These are phyloP conservation scores for Aspergillus sp. DNA, from an alignment of 2,329 filamentous ascomycete species.

Conservation along the genomic window DNA sequence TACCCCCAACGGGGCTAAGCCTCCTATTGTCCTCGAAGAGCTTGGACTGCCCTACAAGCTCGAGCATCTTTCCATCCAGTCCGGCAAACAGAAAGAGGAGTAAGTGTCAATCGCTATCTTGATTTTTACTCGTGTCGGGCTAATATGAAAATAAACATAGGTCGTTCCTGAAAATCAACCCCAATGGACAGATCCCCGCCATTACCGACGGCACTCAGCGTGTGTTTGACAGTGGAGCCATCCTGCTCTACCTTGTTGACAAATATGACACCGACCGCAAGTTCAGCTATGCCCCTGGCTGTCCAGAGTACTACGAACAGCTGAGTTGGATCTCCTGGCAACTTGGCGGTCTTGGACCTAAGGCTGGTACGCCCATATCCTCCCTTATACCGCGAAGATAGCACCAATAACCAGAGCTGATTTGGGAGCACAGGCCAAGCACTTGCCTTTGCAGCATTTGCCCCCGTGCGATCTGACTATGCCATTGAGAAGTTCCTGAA, in stretches of 20 bases:
- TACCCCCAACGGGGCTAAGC: background rate
- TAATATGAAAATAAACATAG: background rate
- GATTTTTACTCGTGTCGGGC: background rate
- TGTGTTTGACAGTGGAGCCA: conserved; percentile 1
- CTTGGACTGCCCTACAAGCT: background rate
- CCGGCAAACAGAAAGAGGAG: background rate
- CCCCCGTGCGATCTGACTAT: conserved; percentile 1
- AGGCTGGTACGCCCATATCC: background rate
- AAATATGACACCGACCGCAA: background rate
- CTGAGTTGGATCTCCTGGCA: conserved; percentile 5
- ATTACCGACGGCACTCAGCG: background rate
- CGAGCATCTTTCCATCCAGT: background rate
- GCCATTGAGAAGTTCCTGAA: background rate
- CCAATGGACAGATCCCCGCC: conserved; percentile 2
- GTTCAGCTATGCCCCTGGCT: background rate
- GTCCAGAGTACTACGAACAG: conserved; percentile 1
- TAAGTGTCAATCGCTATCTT: background rate
- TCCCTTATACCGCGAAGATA: too few species aligned
- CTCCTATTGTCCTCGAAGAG: background rate
- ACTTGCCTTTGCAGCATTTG: background rate
- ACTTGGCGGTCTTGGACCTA: background rate
- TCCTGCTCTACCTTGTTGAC: background rate
- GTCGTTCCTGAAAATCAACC: conserved; percentile 2
- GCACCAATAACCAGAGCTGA: background rate
- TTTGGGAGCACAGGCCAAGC: background rate